Evolutionary conservation across 2,329 filamentous ascomycete species (phyloP).

Genomic region (Neoarthrinium moseri): DNA sequence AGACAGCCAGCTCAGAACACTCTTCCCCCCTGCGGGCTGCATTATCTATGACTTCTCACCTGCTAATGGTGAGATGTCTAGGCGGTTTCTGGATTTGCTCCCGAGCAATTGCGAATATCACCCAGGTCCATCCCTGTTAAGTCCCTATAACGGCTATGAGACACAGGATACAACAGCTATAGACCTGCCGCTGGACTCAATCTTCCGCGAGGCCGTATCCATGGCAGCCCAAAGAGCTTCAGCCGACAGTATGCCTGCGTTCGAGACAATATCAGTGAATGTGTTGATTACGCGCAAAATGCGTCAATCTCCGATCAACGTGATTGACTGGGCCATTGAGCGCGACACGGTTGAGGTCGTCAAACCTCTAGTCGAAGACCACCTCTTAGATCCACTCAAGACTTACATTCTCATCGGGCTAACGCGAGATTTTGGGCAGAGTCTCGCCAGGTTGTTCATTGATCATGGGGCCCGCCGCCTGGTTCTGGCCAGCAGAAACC

Average conservation of each 20-base stretch:
- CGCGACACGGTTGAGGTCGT: slow-evolving; percentile 23
- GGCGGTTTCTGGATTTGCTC: slow-evolving; percentile 19
- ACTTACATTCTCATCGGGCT: slow-evolving; percentile 40
- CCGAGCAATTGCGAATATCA: slow-evolving; percentile 27
- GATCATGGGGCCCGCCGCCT: slow-evolving; percentile 36
- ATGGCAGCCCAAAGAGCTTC: slow-evolving; percentile 10
- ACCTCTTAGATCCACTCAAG: slow-evolving; percentile 28
- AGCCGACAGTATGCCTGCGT: neutral
- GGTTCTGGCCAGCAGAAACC: slow-evolving; percentile 39
- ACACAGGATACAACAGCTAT: too few species aligned
- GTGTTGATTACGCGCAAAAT: slow-evolving; percentile 19
- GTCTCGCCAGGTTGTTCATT: slow-evolving; percentile 36
- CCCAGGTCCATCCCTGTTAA: slow-evolving; percentile 14
- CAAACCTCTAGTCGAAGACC: slow-evolving; percentile 19
- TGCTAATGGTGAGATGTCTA: slow-evolving; percentile 22
- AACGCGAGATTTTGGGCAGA: slow-evolving; percentile 44
- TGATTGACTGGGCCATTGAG: slow-evolving; percentile 39
- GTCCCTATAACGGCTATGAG: too few species aligned
- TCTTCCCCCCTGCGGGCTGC: slow-evolving; percentile 20
- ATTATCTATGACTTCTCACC: slow-evolving; percentile 33
- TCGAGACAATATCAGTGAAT: neutral
- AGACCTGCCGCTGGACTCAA: slow-evolving; percentile 7
- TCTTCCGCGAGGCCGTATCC: slow-evolving; percentile 21
- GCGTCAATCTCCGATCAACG: slow-evolving; percentile 21
- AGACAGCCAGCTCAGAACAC: slow-evolving; percentile 23